Base-by-base conservation (phyloP, 768 basidiomycete species). In the Xanthoconium stramineum region DNA sequence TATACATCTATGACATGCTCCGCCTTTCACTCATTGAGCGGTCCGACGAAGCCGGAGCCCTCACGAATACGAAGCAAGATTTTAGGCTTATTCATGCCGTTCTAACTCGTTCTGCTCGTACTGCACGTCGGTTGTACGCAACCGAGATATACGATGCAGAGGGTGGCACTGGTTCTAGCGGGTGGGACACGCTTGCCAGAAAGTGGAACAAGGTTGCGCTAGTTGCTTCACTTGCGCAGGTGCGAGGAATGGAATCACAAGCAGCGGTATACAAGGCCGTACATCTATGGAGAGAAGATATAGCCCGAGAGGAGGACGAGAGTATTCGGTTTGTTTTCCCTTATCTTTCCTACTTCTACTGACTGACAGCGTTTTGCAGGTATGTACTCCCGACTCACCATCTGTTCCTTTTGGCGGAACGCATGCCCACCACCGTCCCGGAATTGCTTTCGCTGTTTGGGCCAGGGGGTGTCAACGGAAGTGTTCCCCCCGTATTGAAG, bases 1-100 rank as follows among this genome's bases (percentile, higher is more conserved):
- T 99, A 30, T 92, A 83, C 73, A 86, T 98, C 65, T 98, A 94
- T 71, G 94, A 98, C 73, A 83, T 86, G 62, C 82, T 98, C 6
- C 89, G 94, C 13, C 89, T 91, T 66, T 87, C 88, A 1, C 87
- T 97, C 12, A 76, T 95, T n/a, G 86, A 89, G 66, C 83, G 82
- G n/a, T 73, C 71, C 46, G 56, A 65, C 45, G 61, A 60, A 53
- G 61, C 38, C 17, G 35, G 47, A 32, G 40, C 56, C 29, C n/a
- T 46, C 14, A 15, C 20, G 12, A 43, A 50, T 20, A 17, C 42
- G 20, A 50, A 54, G 9, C 47, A 42, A 56, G 56, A 67, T 0
- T 74, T 80, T 46, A 64, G 72, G 11, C 74, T 87, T 5, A 72
- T 94, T 17, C 76, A 78, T 12, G 78, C 83, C 50, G 88, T 88